These are phyloP conservation scores for Chalciporus chontae DNA, from an alignment of 768 basidiomycete genomes.

Conservation along the genomic window DNA sequence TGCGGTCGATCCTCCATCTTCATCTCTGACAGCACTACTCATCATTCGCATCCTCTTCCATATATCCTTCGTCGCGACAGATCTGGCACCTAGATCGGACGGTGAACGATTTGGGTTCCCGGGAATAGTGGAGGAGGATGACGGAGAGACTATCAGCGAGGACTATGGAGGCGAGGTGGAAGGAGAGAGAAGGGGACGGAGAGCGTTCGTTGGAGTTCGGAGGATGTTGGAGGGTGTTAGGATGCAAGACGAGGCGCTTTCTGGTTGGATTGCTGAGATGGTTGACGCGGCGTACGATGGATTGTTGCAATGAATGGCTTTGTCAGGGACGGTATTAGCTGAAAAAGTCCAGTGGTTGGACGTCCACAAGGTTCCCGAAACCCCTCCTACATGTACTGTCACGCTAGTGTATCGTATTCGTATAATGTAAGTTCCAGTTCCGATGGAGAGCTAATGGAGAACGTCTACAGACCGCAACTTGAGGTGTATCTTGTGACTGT, in stretches of 20 bases:
- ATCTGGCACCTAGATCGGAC: slow-evolving; percentile 64
- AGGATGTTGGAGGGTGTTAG: slow-evolving; percentile 60
- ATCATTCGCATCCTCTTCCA: slow-evolving; percentile 83
- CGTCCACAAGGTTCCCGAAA: neutral
- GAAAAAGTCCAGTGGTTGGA: slow-evolving; percentile 1
- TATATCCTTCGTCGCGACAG: slow-evolving; percentile 66
- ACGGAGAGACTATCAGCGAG: slow-evolving; percentile 50
- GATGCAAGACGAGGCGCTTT: slow-evolving; percentile 60
- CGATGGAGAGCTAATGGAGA: neutral
- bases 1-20: slow-evolving; percentile 61
- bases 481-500: no score
- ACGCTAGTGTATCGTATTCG: neutral
- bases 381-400: neutral
- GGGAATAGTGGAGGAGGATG: slow-evolving; percentile 72
- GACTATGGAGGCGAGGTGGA: slow-evolving; percentile 48
- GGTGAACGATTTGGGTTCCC: slow-evolving; percentile 92
- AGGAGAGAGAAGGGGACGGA: slow-evolving; percentile 67
- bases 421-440: neutral
- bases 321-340: neutral
- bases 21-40: slow-evolving; percentile 75
- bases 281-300: slow-evolving; percentile 44
- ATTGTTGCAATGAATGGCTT: slow-evolving; percentile 21
- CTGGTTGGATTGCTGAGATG: slow-evolving; percentile 61
- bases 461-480: no score
- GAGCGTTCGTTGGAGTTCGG: slow-evolving; percentile 62